phyloP scores from a whole-genome alignment of 257 asterid genomes.

The Datura wrightii region DNA sequence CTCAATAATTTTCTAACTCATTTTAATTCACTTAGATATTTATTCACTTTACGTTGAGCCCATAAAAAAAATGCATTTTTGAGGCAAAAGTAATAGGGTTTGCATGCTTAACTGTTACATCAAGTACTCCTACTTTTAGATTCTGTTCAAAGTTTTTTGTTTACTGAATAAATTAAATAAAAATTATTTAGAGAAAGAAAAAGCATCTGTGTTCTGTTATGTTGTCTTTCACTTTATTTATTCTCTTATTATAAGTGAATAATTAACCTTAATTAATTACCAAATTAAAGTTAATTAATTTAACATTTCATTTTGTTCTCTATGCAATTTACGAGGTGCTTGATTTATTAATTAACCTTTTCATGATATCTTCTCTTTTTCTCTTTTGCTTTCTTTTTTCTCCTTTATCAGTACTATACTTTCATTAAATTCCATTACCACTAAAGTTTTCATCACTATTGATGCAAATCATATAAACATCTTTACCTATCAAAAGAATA shows the following conservation, averaged over 20 bases:
- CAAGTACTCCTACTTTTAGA: slow-evolving; percentile 23
- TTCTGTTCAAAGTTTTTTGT: slow-evolving; percentile 23
- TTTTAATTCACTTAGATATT: too few relatives aligned
- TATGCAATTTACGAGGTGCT: slow-evolving; percentile 33
- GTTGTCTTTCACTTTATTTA: slow-evolving; percentile 34
- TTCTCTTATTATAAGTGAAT: slow-evolving; percentile 29
- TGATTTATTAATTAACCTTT: slow-evolving; percentile 38
- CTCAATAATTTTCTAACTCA: too few relatives aligned
- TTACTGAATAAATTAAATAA: slow-evolving; percentile 9
- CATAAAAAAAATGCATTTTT: too few relatives aligned
- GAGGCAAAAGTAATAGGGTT: slow-evolving; percentile 4
- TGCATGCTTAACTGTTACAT: slow-evolving; percentile 33
- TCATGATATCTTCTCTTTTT: slow-evolving; percentile 46
- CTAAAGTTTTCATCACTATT: background rate
- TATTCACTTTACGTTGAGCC: too few relatives aligned
- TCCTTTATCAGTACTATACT: slow-evolving; percentile 34
- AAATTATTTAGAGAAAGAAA: background rate
- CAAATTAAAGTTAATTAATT: slow-evolving; percentile 21
- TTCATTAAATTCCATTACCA: background rate
- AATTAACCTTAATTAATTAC: slow-evolving; percentile 28
- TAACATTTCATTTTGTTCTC: slow-evolving; percentile 38
- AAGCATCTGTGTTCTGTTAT: background rate
- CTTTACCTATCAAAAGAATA: background rate
- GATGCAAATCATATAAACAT: slow-evolving; percentile 9
- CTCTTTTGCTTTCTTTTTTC: slow-evolving; percentile 26